phyloP scores from a whole-genome alignment of 2,329 filamentous ascomycete species.

The Colletotrichum scovillei region DNA sequence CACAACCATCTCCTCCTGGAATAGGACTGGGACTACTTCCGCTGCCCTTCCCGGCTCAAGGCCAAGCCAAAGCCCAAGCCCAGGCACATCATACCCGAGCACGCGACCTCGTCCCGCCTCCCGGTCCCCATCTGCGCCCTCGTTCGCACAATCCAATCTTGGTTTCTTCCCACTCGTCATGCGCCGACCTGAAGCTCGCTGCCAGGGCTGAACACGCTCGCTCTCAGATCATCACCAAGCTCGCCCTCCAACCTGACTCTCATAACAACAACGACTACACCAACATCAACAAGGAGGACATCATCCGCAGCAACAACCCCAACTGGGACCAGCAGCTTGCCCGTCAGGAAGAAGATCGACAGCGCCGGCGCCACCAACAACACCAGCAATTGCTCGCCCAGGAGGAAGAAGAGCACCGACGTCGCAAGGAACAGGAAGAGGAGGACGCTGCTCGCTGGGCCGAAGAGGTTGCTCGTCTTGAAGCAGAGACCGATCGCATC shows the following conservation, averaged over 20 bases:
- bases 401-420: conserved; percentile 28
- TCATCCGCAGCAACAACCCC: not conserved
- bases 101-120: conserved; percentile 18
- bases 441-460: conserved; percentile 46
- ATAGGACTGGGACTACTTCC: not conserved
- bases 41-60: not conserved
- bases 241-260: conserved; percentile 16
- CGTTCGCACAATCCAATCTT: conserved; percentile 33
- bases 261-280: not conserved
- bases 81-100: not conserved
- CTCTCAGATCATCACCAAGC: conserved; percentile 34
- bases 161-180: conserved; percentile 31
- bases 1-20: not conserved
- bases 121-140: conserved; percentile 31
- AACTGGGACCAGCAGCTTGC: conserved; percentile 17
- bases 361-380: conserved; percentile 33
- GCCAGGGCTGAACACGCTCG: conserved; percentile 34
- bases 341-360: conserved; percentile 12
- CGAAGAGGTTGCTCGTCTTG: conserved; percentile 54
- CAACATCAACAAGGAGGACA: conserved; percentile 14
- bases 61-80: not conserved
- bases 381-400: not conserved
- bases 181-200: conserved; percentile 34
- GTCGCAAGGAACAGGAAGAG: conserved; percentile 34
- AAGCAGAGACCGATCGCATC: conserved; percentile 60